Conservation (phyloP, 805 yeast species). For the Sugiyamaella floridensis region DNA sequence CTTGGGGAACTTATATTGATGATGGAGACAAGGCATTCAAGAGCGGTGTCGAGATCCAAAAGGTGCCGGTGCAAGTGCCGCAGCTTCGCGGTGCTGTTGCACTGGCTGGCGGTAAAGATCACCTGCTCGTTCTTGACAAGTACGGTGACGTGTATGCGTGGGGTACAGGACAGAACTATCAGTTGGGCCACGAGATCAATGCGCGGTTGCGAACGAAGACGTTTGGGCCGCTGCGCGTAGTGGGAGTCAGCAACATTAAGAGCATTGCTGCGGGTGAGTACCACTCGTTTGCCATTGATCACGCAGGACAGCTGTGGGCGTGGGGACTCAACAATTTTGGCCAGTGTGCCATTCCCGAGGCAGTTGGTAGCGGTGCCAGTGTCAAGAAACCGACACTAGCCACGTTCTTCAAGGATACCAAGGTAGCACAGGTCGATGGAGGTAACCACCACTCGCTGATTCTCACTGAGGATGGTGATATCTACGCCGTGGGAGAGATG, state of each 20-base stretch:
- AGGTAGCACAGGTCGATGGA: constrained; percentile 57
- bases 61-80: constrained; percentile 55
- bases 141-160: constrained; percentile 89
- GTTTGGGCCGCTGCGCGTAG: constrained; percentile 66
- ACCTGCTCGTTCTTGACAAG: constrained; percentile 71
- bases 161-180: constrained; percentile 95
- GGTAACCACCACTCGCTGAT: constrained; percentile 95
- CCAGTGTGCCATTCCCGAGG: constrained; percentile 80
- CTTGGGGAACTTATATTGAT: constrained; percentile 90
- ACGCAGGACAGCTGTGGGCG: constrained; percentile 60
- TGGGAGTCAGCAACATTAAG: constrained; percentile 73
- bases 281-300: constrained; percentile 87
- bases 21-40: constrained; percentile 87
- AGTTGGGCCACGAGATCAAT: constrained; percentile 74
- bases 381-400: constrained; percentile 72
- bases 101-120: constrained; percentile 90
- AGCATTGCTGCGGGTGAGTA: constrained; percentile 89
- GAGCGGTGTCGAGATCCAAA: constrained; percentile 56
- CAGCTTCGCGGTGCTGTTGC: constrained; percentile 66
- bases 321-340: constrained; percentile 99
- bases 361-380: constrained; percentile 61
- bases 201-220: constrained; percentile 26
- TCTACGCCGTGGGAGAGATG: constrained; percentile 82
- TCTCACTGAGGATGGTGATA: constrained; percentile 60
- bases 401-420: constrained; percentile 51